Evolutionary conservation across 2,329 filamentous ascomycete genomes (phyloP).

Genomic region (Diaporthe sp.): DNA sequence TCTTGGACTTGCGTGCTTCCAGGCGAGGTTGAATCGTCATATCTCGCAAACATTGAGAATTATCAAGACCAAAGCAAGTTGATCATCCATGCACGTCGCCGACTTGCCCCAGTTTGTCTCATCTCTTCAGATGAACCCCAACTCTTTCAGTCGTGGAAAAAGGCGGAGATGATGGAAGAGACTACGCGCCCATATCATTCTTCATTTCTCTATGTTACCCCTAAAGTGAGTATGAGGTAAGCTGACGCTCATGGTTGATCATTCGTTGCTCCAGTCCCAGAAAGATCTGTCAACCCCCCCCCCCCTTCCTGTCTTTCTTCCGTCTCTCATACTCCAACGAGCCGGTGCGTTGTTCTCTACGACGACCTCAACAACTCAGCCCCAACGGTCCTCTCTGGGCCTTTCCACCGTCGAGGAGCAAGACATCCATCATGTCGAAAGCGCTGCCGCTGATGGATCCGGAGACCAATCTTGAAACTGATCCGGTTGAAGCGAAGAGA

Average conservation of each 20-base stretch:
- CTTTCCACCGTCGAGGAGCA: background rate
- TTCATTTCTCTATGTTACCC: background rate
- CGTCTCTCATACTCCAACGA: background rate
- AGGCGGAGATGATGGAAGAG: background rate
- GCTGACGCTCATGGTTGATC: background rate
- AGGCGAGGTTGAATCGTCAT: background rate
- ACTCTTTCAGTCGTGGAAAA: background rate
- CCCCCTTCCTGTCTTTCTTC: too few species aligned
- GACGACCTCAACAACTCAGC: background rate
- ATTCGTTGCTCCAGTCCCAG: background rate
- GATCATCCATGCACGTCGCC: background rate
- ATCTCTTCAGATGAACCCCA: background rate
- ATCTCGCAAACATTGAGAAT: background rate
- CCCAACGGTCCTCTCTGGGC: background rate
- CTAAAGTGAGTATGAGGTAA: background rate
- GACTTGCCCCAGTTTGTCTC: background rate
- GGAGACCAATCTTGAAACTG: background rate
- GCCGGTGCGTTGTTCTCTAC: background rate
- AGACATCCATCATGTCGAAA: background rate
- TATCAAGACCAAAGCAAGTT: background rate
- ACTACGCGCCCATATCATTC: background rate
- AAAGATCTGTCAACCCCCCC: background rate
- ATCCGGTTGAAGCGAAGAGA: background rate
- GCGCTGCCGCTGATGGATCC: slow-evolving; percentile 13
- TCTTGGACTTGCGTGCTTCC: background rate